Evolutionary conservation across 2,329 filamentous ascomycete genomes (phyloP), one percentile per base, ranked within the genome.

Genomic region (Ascochyta lentis): DNA sequence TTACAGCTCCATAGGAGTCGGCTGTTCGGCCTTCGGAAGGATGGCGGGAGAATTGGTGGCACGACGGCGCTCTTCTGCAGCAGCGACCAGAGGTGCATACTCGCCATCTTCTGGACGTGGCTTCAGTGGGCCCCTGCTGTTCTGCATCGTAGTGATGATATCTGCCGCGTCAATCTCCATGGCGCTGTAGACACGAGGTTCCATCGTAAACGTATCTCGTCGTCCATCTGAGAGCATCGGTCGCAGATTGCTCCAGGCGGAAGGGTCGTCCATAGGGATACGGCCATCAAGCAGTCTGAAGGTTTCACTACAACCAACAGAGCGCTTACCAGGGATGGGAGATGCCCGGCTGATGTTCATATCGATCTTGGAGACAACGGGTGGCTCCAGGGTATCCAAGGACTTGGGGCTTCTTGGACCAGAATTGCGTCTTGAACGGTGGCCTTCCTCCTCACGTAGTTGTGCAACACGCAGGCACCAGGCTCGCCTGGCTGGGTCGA

Each of bases 81-180:
- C 60, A 16, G 63, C 59, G 9, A 75, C 61, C 22, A 75, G 47
- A 16, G 63, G 59, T n/a, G 59, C 62, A 42, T 71, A 64, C n/a
- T 61, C 56, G 6, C 71, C 72, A 54, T 75, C 72, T 4, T 69
- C 68, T 9, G 54, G 46, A 12, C 71, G 70, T n/a, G 66, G 63
- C 47, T 63, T 58, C 6, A 73, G 53, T 12, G 71, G 67, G 3
- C 58, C 58, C 48, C 66, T 64, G 35, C 63, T 69, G 24, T 71
- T 70, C 47, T 71, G 69, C 23, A 75, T 61, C 4, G 72, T 74
- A 22, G 72, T 71, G 26, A 75, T 72, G 37, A 75, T 71, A 38
- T 71, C 68, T 29, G 72, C 72, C 12, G 71, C 71, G 35, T 75
- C 73, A 9, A 75, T 63, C 54, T 75, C 73, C 56, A 75, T 66